Percentiles rank a stretch among this genome's conserved stretches.
phyloP scores from a whole-genome alignment of 2,329 filamentous ascomycete species.

The Rosellinia necatrix region DNA sequence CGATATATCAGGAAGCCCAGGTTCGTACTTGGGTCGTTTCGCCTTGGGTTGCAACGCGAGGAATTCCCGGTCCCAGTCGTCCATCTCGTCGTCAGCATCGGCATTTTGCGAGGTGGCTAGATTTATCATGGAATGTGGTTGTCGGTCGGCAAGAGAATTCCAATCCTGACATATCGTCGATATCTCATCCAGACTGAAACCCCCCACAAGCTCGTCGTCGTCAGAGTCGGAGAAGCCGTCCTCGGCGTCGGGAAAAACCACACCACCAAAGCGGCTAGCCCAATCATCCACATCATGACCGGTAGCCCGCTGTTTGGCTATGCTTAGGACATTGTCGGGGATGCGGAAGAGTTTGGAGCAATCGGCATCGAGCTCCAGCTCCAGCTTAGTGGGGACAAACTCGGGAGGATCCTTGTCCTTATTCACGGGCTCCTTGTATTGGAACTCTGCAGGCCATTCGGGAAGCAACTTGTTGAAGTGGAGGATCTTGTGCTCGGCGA shows the following conservation, averaged over 20 bases:
- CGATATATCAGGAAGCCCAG: conserved; percentile 62
- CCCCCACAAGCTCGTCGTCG: conserved; percentile 63
- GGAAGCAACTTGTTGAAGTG: conserved; percentile 84
- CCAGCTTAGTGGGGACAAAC: conserved; percentile 83
- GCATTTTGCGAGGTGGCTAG: conserved; percentile 36
- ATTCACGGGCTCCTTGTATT: conserved; percentile 78
- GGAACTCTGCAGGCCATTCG: conserved; percentile 76
- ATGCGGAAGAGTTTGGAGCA: conserved; percentile 85
- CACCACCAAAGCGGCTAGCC: conserved; percentile 51
- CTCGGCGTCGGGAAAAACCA: conserved; percentile 46
- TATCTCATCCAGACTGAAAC: conserved; percentile 79
- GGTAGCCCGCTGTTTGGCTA: conserved; percentile 54
- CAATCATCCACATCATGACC: conserved; percentile 56
- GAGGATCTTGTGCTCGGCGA: conserved; percentile 74
- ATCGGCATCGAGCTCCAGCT: conserved; percentile 82
- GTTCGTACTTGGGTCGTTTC: conserved; percentile 63
- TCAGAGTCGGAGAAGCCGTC: conserved; percentile 52
- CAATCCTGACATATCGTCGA: conserved; percentile 87
- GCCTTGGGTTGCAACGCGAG: conserved; percentile 64
- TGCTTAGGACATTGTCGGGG: conserved; percentile 60
- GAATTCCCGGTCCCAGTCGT: conserved; percentile 68
- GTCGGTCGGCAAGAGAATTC: conserved; percentile 56
- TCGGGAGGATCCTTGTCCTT: conserved; percentile 68
- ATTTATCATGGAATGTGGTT: conserved; percentile 11
- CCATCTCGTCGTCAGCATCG: conserved; percentile 56